These are phyloP conservation scores for Trichoderma hamatum DNA, from an alignment of 2,329 filamentous ascomycete species.

Conservation along the genomic window DNA sequence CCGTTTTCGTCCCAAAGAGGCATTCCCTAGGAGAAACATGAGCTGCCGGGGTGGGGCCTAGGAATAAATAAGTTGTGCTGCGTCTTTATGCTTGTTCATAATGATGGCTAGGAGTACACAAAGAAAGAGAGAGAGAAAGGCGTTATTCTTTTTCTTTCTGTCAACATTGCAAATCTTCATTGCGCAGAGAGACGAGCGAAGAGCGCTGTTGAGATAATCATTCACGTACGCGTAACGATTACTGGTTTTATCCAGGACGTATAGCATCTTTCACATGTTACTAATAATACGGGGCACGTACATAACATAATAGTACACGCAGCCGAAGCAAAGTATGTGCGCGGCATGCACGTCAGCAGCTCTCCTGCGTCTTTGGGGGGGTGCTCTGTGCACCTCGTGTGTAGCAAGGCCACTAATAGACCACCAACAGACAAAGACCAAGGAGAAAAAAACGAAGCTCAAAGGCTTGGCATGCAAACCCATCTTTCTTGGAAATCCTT, in stretches of 20 bases:
- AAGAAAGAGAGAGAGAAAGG: not conserved
- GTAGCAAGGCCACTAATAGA: not conserved
- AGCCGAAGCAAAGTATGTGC: not conserved
- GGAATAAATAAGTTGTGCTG: not conserved
- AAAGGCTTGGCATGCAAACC: not conserved
- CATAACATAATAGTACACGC: not conserved
- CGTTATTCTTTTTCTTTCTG: not conserved
- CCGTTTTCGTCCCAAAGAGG: constrained; percentile 22
- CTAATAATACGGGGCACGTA: not conserved
- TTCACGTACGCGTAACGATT: too few species aligned
- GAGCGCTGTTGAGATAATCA: not conserved
- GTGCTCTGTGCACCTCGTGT: not conserved
- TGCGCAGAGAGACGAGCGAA: too few species aligned
- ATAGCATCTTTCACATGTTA: not conserved
- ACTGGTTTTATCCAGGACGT: not conserved
- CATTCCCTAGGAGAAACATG: constrained; percentile 14
- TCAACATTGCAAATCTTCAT: not conserved
- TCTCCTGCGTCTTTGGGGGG: not conserved
- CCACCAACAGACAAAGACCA: not conserved
- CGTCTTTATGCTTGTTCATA: not conserved
- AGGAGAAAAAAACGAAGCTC: not conserved
- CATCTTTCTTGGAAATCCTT: not conserved
- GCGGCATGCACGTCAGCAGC: constrained; percentile 15
- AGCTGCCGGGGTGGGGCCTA: not conserved
- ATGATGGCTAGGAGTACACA: not conserved